Evolutionary conservation across 2,329 filamentous ascomycete species (phyloP).

Genomic region (Domatiomyces globalis): DNA sequence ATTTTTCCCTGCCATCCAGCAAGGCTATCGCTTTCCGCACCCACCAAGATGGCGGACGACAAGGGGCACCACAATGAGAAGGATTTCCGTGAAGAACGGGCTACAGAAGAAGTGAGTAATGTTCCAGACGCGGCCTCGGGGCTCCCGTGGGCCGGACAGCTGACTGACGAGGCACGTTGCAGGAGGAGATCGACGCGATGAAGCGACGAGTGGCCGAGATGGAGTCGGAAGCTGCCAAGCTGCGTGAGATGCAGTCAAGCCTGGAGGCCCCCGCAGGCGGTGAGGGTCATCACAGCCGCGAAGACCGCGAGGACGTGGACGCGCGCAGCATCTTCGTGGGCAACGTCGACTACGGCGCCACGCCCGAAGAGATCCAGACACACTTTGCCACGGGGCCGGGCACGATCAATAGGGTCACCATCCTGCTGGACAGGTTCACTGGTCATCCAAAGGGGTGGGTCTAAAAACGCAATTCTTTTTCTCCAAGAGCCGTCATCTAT

Average conservation of each 20-base stretch:
- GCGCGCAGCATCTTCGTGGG: conserved; percentile 93
- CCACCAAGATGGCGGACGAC: conserved; percentile 21
- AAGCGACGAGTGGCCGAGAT: conserved; percentile 76
- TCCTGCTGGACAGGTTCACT: conserved; percentile 93
- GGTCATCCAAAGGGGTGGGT: conserved; percentile 97
- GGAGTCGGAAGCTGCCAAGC: conserved; percentile 76
- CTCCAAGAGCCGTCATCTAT: conserved; percentile 15
- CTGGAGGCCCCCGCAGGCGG: conserved; percentile 41
- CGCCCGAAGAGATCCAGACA: conserved; percentile 93
- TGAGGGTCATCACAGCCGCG: conserved; percentile 33
- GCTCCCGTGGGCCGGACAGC: background rate
- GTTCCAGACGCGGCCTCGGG: background rate
- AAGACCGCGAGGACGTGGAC: conserved; percentile 93
- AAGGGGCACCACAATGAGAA: conserved; percentile 27
- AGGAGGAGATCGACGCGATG: conserved; percentile 77
- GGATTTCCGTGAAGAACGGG: conserved; percentile 27
- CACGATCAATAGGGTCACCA: conserved; percentile 94
- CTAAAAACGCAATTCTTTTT: conserved; percentile 12
- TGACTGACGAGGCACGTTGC: conserved; percentile 2
- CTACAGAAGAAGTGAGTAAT: conserved; percentile 31
- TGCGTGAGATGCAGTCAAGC: conserved; percentile 72
- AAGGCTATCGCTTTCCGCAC: background rate
- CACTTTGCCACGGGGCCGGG: conserved; percentile 88
- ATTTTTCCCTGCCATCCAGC: background rate
- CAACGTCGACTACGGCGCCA: conserved; percentile 95